Evolutionary conservation across 768 basidiomycete genomes (phyloP).

Genomic region (Hygrophorus pudorinus): DNA sequence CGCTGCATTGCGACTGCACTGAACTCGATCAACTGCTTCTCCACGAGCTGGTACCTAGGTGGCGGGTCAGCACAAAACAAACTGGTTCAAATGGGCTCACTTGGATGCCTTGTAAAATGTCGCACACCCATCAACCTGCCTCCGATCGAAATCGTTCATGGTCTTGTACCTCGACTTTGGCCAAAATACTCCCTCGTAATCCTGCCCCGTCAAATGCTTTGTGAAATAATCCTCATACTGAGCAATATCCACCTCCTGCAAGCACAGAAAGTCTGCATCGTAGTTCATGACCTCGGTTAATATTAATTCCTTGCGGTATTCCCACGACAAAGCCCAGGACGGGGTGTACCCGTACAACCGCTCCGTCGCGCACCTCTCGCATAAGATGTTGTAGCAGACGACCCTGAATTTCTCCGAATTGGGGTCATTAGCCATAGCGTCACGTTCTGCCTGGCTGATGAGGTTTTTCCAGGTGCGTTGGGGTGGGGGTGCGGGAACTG

Average conservation of each 20-base stretch:
- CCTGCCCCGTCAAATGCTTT: constrained; percentile 58
- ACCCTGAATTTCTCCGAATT: constrained; percentile 69
- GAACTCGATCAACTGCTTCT: constrained; percentile 91
- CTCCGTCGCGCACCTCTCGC: constrained; percentile 82
- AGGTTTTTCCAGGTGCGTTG: constrained; percentile 69
- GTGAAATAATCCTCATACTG: constrained; percentile 90
- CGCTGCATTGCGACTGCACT: constrained; percentile 87
- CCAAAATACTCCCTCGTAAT: constrained; percentile 87
- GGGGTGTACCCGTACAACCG: constrained; percentile 94
- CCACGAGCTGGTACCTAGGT: constrained; percentile 79
- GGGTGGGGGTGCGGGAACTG: constrained; percentile 71
- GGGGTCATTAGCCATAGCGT: constrained; percentile 50
- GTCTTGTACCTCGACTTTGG: constrained; percentile 90
- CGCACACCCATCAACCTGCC: constrained; percentile 92
- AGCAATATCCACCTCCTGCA: constrained; percentile 91
- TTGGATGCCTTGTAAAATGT: constrained; percentile 87
- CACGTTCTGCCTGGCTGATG: constrained; percentile 47
- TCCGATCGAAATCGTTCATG: constrained; percentile 79
- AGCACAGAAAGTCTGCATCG: constrained; percentile 81
- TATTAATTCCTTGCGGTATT: constrained; percentile 84
- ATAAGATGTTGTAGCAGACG: constrained; percentile 90
- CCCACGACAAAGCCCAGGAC: constrained; percentile 93
- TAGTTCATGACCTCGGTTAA: constrained; percentile 74
- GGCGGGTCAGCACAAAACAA: constrained; percentile 7
- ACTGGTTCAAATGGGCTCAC: constrained; percentile 36